Base-by-base conservation (phyloP, 1,139 yeast genomes). In the Kodamaea ohmeri region DNA sequence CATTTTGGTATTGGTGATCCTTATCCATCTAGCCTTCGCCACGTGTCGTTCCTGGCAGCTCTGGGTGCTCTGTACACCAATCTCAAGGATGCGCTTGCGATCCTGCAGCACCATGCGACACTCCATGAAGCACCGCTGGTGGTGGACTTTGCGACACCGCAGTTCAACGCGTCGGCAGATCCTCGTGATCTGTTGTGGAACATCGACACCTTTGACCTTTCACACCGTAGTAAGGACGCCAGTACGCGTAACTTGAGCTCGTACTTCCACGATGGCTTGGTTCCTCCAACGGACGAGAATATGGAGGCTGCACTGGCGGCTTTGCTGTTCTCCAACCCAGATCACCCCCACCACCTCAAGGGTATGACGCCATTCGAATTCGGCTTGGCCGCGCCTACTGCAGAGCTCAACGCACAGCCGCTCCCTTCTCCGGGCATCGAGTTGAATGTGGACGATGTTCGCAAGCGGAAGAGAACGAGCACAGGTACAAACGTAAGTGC, bases 41-140 rank as follows among this genome's bases (percentile, higher is more conserved):
- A 84, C 53, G 83, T 85, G 21, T 87, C 96, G 1, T 89, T 86
- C 55, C 80, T 89, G 4, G 96, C 96, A 0, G 79, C 88, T 1
- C 76, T 87, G 9, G 79, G 88, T 0, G 63, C 75, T 9, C 78
- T 94, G 0, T 88, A 88, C 53, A 73, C 86, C 2, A 76, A 75
- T 32, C 57, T 63, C 32, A 69, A 69, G 46, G 82, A 77, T 26
- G 67, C 71, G 6, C 41, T 55, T 38, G 42, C 47, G 20, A 60
- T 63, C 32, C 61, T 58, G 31, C 53, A 50, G 28, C 53, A 50
- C 32, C 51, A 57, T 18, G 67, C 62, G 17, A 45, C 45, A 34
- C 46, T 55, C 12, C 39, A 44, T 3, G 75, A 70, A 39, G 72
- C 67, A 1, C 81, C 90, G 1, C 39, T 38, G 5, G 4, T 27